These are phyloP conservation scores for Botrytis fabae DNA, from an alignment of 2,329 filamentous ascomycete species.

Conservation along the genomic window DNA sequence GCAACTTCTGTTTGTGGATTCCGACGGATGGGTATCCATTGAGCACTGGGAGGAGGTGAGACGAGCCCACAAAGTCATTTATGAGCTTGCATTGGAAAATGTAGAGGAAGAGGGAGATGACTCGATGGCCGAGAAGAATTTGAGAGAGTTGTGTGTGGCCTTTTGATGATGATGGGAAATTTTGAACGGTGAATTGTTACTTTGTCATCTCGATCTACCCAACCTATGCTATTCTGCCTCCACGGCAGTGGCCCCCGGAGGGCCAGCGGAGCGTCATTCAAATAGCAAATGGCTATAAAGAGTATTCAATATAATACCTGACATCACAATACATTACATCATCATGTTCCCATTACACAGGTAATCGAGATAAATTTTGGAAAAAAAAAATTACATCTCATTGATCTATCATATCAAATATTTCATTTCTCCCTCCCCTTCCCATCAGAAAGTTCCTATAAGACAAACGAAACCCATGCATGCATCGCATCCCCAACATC, in stretches of 20 bases:
- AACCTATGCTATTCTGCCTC: too few species aligned
- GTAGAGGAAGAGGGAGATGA: background rate
- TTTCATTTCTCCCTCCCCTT: background rate
- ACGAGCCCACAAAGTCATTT: slow-evolving; percentile 10
- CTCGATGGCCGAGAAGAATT: background rate
- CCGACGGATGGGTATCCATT: slow-evolving; percentile 25
- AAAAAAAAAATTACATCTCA: background rate
- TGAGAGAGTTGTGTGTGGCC: background rate
- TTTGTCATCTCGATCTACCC: too few species aligned
- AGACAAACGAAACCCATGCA: background rate
- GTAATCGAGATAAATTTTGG: background rate
- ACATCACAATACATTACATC: background rate
- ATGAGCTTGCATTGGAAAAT: background rate
- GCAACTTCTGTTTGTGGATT: slow-evolving; percentile 23
- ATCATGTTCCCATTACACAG: background rate
- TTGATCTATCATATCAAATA: background rate
- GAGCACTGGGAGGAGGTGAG: slow-evolving; percentile 27
- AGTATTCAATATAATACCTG: too few species aligned
- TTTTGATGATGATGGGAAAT: slow-evolving; percentile 7
- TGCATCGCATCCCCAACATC: background rate
- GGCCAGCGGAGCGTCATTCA: too few species aligned
- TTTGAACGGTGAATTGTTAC: background rate
- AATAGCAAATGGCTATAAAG: too few species aligned
- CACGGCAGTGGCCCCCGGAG: too few species aligned
- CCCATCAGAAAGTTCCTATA: background rate